These are phyloP conservation scores for Yarrowia bubula DNA, from an alignment of 805 yeast genomes.

Conservation along the genomic window DNA sequence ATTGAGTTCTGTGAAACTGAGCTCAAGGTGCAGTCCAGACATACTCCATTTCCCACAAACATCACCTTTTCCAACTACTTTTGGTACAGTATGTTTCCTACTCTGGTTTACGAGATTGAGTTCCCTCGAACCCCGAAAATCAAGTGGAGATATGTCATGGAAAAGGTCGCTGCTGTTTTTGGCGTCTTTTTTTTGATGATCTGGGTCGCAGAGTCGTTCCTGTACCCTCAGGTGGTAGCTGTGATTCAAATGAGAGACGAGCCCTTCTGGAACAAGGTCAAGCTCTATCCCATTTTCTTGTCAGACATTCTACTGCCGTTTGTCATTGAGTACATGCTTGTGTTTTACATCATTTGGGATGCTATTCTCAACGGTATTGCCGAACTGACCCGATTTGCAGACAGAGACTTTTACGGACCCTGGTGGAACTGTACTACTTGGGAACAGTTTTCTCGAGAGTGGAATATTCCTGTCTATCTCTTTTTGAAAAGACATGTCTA, in stretches of 20 bases:
- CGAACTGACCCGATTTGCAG: constrained; percentile 81
- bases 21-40: constrained; percentile 54
- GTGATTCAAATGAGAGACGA: constrained; percentile 54
- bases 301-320: constrained; percentile 80
- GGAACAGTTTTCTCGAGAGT: constrained; percentile 88
- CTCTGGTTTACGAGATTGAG: constrained; percentile 65
- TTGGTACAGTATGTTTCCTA: constrained; percentile 82
- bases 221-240: constrained; percentile 69
- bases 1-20: constrained; percentile 75
- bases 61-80: constrained; percentile 66
- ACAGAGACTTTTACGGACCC: constrained; percentile 87
- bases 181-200: constrained; percentile 86
- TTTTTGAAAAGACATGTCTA: constrained; percentile 91
- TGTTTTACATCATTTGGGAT: constrained; percentile 93
- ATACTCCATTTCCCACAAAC: constrained; percentile 64
- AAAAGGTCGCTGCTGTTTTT: constrained; percentile 74
- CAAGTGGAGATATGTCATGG: constrained; percentile 64
- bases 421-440: constrained; percentile 98
- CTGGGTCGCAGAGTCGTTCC: constrained; percentile 65
- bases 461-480: constrained; percentile 93
- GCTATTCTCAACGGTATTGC: constrained; percentile 86
- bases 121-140: constrained; percentile 74
- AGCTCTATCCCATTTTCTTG: constrained; percentile 56
- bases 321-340: constrained; percentile 67
- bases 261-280: constrained; percentile 48